A percentile compares a stretch with the other conserved stretches of the same genome.
These are phyloP conservation scores for Hericium rajendrae DNA, from an alignment of 768 basidiomycete genomes.

Conservation along the genomic window DNA sequence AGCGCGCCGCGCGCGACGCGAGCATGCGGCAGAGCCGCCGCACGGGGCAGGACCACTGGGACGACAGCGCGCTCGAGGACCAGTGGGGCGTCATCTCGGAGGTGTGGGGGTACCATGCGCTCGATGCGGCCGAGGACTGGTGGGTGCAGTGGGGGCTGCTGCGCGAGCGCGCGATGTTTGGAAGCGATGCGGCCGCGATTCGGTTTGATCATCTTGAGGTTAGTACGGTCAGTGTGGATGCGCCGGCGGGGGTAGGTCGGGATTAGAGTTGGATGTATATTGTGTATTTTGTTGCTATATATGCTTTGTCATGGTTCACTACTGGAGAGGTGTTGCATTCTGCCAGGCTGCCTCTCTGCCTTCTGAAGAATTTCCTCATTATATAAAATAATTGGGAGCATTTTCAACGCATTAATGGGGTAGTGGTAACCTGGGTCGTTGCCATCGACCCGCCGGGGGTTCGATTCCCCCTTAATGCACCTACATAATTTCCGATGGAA, in stretches of 20 bases:
- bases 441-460: slow-evolving; percentile 42
- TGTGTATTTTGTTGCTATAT: not conserved
- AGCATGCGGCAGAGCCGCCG: not conserved
- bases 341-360: too few relatives aligned
- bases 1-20: slow-evolving; percentile 2
- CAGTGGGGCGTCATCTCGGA: slow-evolving; percentile 9
- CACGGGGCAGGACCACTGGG: slow-evolving; percentile 2
- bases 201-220: slow-evolving; percentile 2
- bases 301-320: too few relatives aligned
- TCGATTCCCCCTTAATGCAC: slow-evolving; percentile 3
- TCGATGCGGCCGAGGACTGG: slow-evolving; percentile 15
- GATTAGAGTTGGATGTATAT: not conserved
- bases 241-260: not conserved
- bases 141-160: slow-evolving; percentile 15
- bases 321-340: too few relatives aligned
- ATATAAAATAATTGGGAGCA: too few relatives aligned
- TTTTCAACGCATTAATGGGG: too few relatives aligned
- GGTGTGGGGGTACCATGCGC: slow-evolving; percentile 12
- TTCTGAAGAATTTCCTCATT: too few relatives aligned
- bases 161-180: slow-evolving; percentile 7
- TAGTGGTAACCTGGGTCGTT: too few relatives aligned
- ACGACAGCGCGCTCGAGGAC: slow-evolving; percentile 5
- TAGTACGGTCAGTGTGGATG: not conserved
- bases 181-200: not conserved
- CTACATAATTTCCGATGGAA: not conserved